Evolutionary conservation across 2,329 filamentous ascomycete genomes (phyloP).

Genomic region (Plectosphaerella plurivora): DNA sequence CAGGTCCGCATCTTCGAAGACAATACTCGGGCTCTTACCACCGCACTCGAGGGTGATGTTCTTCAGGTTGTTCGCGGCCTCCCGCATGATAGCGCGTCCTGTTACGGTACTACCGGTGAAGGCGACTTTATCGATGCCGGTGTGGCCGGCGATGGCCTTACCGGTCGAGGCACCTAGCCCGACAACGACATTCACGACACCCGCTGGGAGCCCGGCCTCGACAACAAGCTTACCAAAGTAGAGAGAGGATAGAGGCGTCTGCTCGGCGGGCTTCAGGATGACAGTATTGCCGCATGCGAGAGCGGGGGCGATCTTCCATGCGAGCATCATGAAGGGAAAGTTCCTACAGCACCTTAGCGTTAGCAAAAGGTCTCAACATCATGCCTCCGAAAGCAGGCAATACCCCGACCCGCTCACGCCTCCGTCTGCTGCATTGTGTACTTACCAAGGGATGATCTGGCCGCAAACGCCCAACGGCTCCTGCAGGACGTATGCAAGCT

Average conservation of each 20-base stretch:
- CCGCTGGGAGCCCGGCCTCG: constrained; percentile 66
- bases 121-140: constrained; percentile 63
- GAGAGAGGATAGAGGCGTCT: constrained; percentile 53
- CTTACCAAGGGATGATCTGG: constrained; percentile 52
- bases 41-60: constrained; percentile 56
- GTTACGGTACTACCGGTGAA: constrained; percentile 67
- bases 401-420: not conserved
- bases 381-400: too few relatives aligned
- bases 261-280: constrained; percentile 55
- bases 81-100: constrained; percentile 64
- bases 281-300: constrained; percentile 54
- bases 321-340: constrained; percentile 42
- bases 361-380: too few relatives aligned
- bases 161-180: constrained; percentile 61
- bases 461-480: constrained; percentile 67
- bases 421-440: too few relatives aligned
- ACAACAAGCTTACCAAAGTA: constrained; percentile 60
- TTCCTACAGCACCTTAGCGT: constrained; percentile 40
- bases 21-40: constrained; percentile 52
- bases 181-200: constrained; percentile 68
- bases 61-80: constrained; percentile 54
- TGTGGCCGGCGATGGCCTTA: constrained; percentile 59
- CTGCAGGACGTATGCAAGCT: constrained; percentile 63
- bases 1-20: constrained; percentile 55
- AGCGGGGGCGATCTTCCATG: constrained; percentile 67